These are phyloP conservation scores for Erodium texanum DNA, from an alignment of 441 rosid species.

Conservation along the genomic window DNA sequence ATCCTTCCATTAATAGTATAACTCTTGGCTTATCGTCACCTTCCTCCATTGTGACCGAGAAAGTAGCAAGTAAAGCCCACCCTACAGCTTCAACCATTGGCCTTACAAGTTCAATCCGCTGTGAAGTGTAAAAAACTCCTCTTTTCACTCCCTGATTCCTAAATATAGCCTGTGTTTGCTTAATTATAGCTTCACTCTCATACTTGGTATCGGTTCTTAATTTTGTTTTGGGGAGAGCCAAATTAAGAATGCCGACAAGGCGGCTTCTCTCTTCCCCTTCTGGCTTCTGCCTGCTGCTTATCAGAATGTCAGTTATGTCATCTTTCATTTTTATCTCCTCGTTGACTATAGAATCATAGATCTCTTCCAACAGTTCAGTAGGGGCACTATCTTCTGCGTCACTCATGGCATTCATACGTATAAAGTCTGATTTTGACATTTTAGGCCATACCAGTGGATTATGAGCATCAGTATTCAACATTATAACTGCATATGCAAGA, in stretches of 20 bases:
- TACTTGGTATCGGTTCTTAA: slow-evolving; percentile 69
- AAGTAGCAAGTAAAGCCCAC: slow-evolving; percentile 96
- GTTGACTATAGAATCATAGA: slow-evolving; percentile 91
- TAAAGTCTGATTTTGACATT: slow-evolving; percentile 93
- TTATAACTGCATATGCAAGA: slow-evolving; percentile 98
- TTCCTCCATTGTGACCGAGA: slow-evolving; percentile 99
- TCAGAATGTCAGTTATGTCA: slow-evolving; percentile 49
- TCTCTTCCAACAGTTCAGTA: slow-evolving; percentile 77
- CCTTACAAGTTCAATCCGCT: slow-evolving; percentile 71
- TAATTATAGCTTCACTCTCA: slow-evolving; percentile 82
- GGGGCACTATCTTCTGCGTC: slow-evolving; percentile 89
- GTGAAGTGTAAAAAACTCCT: slow-evolving; percentile 80
- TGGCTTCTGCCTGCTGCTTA: slow-evolving; percentile 54
- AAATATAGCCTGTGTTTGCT: slow-evolving; percentile 91
- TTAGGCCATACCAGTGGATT: slow-evolving; percentile 98
- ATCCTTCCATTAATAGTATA: slow-evolving; percentile 96
- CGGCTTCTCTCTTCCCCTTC: slow-evolving; percentile 91
- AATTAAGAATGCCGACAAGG: slow-evolving; percentile 84
- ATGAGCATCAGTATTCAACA: slow-evolving; percentile 98
- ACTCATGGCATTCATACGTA: slow-evolving; percentile 71
- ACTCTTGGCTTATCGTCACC: slow-evolving; percentile 92
- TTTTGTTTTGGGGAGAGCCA: slow-evolving; percentile 78
- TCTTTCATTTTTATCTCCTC: slow-evolving; percentile 97
- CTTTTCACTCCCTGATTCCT: slow-evolving; percentile 77
- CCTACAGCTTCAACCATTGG: slow-evolving; percentile 99